Conservation (phyloP, 768 basidiomycete genomes). For the Macrolepiota fuliginosa region DNA sequence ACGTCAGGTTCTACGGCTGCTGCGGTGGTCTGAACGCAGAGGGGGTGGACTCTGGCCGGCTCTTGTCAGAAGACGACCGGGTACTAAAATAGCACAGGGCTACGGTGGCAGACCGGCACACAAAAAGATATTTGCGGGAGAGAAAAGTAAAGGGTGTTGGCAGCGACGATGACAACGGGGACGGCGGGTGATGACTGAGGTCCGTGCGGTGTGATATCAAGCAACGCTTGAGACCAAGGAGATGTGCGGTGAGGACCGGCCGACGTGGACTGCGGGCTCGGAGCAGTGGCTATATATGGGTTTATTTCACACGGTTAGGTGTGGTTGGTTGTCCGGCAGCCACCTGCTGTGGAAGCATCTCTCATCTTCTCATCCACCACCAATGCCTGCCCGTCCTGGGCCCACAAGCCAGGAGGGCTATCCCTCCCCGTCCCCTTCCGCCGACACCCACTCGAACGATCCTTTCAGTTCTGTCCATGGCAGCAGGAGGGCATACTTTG, state of each 20-base stretch:
- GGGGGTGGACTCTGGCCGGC: neutral
- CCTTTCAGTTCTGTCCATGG: slow-evolving; percentile 53
- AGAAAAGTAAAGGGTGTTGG: neutral
- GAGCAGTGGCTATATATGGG: neutral
- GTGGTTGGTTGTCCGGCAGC: slow-evolving; percentile 10
- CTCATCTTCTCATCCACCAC: slow-evolving; percentile 11
- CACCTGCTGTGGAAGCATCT: slow-evolving; percentile 9
- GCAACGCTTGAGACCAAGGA: neutral
- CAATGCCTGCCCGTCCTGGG: slow-evolving; percentile 57
- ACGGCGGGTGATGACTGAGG: neutral
- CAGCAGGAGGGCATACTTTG: slow-evolving; percentile 53
- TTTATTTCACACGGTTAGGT: slow-evolving; percentile 1
- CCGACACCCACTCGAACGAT: slow-evolving; percentile 62
- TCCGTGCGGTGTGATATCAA: neutral
- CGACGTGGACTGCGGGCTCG: neutral
- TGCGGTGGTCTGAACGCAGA: neutral
- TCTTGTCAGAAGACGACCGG: neutral
- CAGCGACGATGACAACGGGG: neutral
- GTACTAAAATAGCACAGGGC: neutral
- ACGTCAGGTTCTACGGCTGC: neutral
- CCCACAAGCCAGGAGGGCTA: slow-evolving; percentile 63
- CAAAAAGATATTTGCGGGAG: neutral
- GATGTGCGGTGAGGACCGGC: neutral
- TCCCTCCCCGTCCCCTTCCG: slow-evolving; percentile 56
- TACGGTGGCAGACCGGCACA: neutral